These are phyloP conservation scores for Trebouxia sp. DNA, from an alignment of 139 green algal genomes.

Conservation along the genomic window DNA sequence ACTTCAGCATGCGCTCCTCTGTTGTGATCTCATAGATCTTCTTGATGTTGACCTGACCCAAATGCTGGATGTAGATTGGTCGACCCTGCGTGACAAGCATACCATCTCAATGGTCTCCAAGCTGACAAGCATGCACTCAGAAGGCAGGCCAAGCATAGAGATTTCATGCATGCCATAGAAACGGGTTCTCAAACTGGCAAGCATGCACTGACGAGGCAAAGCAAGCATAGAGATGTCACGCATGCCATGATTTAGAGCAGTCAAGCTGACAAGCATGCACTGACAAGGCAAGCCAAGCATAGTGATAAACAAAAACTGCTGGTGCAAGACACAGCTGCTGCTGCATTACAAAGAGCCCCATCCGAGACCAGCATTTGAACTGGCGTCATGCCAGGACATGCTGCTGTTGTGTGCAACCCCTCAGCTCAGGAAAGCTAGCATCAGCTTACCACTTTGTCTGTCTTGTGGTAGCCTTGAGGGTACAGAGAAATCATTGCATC, in stretches of 20 bases:
- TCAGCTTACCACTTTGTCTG: conserved; percentile 57
- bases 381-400: neutral
- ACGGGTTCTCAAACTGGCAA: too few relatives aligned
- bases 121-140: neutral
- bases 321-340: too few relatives aligned
- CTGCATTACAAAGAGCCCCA: too few relatives aligned
- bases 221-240: too few relatives aligned
- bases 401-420: neutral
- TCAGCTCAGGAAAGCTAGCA: too few relatives aligned
- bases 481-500: conserved; percentile 89
- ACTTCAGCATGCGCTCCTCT: conserved; percentile 89
- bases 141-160: neutral
- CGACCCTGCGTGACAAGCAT: conserved; percentile 69
- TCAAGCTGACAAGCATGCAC: too few relatives aligned
- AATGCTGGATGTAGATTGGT: conserved; percentile 87
- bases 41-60: conserved; percentile 79
- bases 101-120: neutral
- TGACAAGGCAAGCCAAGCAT: too few relatives aligned
- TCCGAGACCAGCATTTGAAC: too few relatives aligned
- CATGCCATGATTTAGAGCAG: too few relatives aligned
- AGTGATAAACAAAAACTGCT: too few relatives aligned
- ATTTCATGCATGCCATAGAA: too few relatives aligned
- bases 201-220: too few relatives aligned
- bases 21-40: conserved; percentile 76
- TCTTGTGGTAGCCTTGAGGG: conserved; percentile 83